Percentiles rank a stretch among this genome's conserved stretches.
Evolutionary conservation across 1,139 yeast species (phyloP).

Genomic region (Yamadazyma dendronema): DNA sequence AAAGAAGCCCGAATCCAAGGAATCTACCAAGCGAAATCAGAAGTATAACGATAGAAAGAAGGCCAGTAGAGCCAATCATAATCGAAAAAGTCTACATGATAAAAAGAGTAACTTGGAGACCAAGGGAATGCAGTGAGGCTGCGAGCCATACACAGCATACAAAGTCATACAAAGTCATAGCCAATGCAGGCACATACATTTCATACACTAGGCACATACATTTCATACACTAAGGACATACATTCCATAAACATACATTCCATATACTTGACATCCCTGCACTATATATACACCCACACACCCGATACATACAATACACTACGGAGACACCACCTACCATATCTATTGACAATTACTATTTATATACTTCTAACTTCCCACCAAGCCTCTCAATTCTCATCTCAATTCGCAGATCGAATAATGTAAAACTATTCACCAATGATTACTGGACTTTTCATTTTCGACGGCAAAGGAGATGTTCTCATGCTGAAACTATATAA

Average conservation of each 20-base stretch:
- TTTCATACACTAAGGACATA: no score
- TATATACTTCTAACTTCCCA: no score
- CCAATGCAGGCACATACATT: no score
- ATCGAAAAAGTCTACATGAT: slow-evolving; percentile 59
- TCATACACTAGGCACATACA: no score
- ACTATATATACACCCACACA: background rate
- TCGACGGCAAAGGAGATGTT: slow-evolving; percentile 82
- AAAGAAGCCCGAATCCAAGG: background rate
- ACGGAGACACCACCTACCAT: no score
- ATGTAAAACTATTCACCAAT: slow-evolving; percentile 28
- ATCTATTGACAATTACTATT: no score
- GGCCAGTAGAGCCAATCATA: slow-evolving; percentile 59
- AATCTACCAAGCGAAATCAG: background rate
- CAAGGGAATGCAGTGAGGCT: slow-evolving; percentile 3
- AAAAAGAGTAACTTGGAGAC: slow-evolving; percentile 33
- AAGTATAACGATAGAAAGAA: slow-evolving; percentile 53
- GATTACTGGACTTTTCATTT: slow-evolving; percentile 80
- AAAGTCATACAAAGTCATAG: no score
- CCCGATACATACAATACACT: no score
- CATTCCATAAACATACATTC: background rate
- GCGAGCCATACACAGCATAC: background rate
- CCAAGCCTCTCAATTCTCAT: background rate
- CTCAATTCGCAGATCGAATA: background rate
- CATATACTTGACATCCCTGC: no score
- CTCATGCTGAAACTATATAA: slow-evolving; percentile 72